Conservation (phyloP, 306 rosid genomes). For the Dryas alaskensis region DNA sequence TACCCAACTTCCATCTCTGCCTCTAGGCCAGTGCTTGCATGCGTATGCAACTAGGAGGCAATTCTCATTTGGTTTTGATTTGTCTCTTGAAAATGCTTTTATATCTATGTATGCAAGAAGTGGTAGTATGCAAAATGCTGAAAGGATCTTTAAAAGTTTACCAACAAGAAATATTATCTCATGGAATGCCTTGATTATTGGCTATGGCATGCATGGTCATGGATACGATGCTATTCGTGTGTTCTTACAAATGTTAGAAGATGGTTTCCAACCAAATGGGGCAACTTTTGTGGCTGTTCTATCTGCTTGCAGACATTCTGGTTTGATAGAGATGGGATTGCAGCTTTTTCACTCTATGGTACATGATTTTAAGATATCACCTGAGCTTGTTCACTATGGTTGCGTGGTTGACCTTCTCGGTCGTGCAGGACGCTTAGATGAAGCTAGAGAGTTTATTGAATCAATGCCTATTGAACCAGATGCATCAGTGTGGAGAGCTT, state of each 20-base stretch:
- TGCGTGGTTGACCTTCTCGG: constrained; percentile 51
- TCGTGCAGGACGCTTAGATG: constrained; percentile 40
- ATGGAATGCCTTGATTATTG: constrained; percentile 49
- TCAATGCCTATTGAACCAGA: constrained; percentile 40
- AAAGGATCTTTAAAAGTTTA: constrained; percentile 30
- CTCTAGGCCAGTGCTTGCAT: constrained; percentile 45
- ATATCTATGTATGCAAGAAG: constrained; percentile 45
- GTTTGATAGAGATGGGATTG: constrained; percentile 37
- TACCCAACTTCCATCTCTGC: constrained; percentile 39
- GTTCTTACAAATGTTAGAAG: constrained; percentile 34
- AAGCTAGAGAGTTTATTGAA: constrained; percentile 40
- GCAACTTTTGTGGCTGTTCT: constrained; percentile 39
- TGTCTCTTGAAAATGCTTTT: constrained; percentile 41
- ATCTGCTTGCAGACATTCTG: constrained; percentile 56
- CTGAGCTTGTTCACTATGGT: constrained; percentile 47
- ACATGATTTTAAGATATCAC: constrained; percentile 35
- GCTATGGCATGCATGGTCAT: constrained; percentile 42
- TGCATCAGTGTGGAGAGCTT: constrained; percentile 53
- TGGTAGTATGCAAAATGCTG: constrained; percentile 42
- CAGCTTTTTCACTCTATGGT: constrained; percentile 41
- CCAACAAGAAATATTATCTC: constrained; percentile 36
- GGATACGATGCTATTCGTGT: constrained; percentile 39
- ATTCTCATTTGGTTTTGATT: constrained; percentile 13
- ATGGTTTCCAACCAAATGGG: constrained; percentile 37
- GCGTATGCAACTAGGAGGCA: constrained; percentile 33